Percentiles rank a stretch among this genome's conserved stretches.
Evolutionary conservation across 371 early-diverging fungal genomes (phyloP).

Genomic region (Scutellospora calospora): DNA sequence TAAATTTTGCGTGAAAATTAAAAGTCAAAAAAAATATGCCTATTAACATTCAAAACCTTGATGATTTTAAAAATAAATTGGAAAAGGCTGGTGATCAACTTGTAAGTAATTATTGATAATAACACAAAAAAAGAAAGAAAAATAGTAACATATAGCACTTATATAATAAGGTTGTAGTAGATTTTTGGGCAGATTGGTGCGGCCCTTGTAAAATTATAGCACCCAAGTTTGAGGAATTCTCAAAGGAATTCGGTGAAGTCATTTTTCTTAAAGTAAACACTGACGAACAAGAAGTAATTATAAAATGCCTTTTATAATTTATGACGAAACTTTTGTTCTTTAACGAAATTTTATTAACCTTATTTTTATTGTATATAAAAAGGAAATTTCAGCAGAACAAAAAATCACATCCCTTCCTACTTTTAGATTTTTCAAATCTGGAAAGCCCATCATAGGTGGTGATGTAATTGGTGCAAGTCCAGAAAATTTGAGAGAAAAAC

Average conservation of each 20-base stretch:
- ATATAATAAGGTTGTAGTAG: conserved; percentile 42
- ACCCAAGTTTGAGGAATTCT: conserved; percentile 72
- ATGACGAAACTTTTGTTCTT: no score
- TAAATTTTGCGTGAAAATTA: no score
- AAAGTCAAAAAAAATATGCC: no score
- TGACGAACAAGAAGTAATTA: conserved; percentile 64
- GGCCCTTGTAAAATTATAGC: conserved; percentile 89
- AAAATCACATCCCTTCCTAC: conserved; percentile 5
- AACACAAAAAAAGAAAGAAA: no score
- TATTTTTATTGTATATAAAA: not conserved
- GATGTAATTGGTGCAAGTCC: conserved; percentile 28
- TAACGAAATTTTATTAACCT: no score
- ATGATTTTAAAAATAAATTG: no score
- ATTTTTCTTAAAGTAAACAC: conserved; percentile 88
- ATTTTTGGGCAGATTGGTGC: conserved; percentile 53
- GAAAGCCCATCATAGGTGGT: not conserved
- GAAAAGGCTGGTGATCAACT: no score
- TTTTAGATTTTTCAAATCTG: conserved; percentile 22
- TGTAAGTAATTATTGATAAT: no score
- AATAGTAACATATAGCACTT: no score
- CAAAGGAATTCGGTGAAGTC: conserved; percentile 61
- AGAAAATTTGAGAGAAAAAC: not conserved
- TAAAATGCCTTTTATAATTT: no score
- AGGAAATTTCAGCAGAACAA: not conserved
- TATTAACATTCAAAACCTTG: no score